Conservation (phyloP, 257 asterid species). For the Lithospermum erythrorhizon region DNA sequence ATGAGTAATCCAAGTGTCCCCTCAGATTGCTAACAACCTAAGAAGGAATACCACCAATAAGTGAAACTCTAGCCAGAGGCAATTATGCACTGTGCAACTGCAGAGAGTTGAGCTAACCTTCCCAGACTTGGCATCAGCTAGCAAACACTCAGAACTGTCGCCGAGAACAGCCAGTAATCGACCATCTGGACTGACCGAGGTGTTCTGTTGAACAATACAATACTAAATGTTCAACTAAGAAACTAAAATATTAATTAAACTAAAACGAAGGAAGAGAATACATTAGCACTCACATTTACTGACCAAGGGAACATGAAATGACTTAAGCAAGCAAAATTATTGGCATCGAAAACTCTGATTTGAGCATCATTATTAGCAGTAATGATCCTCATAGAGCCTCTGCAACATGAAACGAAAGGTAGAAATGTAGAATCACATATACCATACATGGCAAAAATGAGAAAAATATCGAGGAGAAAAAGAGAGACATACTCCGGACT, state of each 20-base stretch:
- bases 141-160: constrained; percentile 46
- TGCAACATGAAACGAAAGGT: constrained; percentile 16
- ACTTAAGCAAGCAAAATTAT: constrained; percentile 34
- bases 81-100: no score
- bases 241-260: no score
- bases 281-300: constrained; percentile 52
- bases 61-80: no score
- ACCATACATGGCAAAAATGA: no score
- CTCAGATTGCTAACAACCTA: constrained; percentile 38
- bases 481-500: constrained; percentile 28
- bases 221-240: no score
- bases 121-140: constrained; percentile 21
- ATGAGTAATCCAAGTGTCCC: constrained; percentile 70
- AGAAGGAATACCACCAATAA: no score
- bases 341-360: constrained; percentile 57
- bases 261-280: no score
- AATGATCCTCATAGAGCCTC: constrained; percentile 55
- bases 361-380: constrained; percentile 79
- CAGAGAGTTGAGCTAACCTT: no score
- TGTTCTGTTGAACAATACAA: neutral
- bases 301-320: constrained; percentile 75
- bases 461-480: neutral
- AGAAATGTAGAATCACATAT: no score
- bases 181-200: neutral
- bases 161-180: constrained; percentile 46